Evolutionary conservation across 2,329 filamentous ascomycete genomes (phyloP), one percentile per base, ranked within the genome.

Genomic region (Phyllosticta ampelicida): DNA sequence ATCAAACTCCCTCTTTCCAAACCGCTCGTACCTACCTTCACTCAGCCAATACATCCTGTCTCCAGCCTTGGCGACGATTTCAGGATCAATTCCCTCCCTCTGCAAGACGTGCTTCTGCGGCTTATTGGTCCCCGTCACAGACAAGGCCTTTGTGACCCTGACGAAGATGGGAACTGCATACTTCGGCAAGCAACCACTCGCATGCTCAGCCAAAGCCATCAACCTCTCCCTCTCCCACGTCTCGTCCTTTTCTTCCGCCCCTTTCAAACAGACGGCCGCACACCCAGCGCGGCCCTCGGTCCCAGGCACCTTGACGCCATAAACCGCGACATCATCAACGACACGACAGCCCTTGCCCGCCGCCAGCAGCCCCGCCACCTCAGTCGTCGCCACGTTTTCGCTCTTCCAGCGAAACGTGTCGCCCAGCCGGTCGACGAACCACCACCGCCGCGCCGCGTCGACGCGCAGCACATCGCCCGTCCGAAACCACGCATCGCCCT

Each of bases 131-230:
- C 87, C 84, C 64, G 83, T 86, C 5, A 85, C 80, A 23, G 78
- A 81, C 58, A 79, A 77, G 36, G 74, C 74, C 49, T 78, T 73
- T 20, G 87, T 78, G 18, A 89, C 70, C 0, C 87, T 77, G 49
- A 90, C 65, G 72, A 91, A 91, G 1, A 90, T 72, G 0, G 88
- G 88, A 1, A 91, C 86, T 0, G 87, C 88, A 65, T 90, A 91
- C 61, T 78, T 80, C 0, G 88, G 87, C 20, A 91, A 74, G 54
- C 81, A 77, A 13, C 77, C 75, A 6, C 80, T 78, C 2, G 78
- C 77, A 65, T 86, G 79, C 26, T 51, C 44, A 3, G 56, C 56
- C 48, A 59, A 13, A 6, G 21, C 11, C 5, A 5, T 16, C 19
- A 51, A 20, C 36, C 13, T 44, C 3, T 44, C 16, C 16, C 36